Evolutionary conservation across 202 grass and related monocot genomes (phyloP).

Genomic region (Panicum hallii): DNA sequence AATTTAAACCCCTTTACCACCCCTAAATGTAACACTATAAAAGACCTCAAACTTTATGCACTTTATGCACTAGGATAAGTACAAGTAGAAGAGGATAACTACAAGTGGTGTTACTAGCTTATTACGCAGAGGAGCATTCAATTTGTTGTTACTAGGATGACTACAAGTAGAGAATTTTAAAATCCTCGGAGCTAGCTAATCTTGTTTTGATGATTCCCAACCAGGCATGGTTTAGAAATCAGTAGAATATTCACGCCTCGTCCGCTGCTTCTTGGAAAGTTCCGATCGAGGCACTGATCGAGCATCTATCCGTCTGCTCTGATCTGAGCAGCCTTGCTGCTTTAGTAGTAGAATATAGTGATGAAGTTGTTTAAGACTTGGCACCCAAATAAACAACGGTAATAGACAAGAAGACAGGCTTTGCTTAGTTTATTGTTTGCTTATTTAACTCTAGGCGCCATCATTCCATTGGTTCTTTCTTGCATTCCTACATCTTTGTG

Average conservation of each 20-base stretch:
- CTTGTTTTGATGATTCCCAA: slow-evolving; percentile 13
- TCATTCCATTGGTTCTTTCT: neutral
- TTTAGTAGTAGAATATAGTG: neutral
- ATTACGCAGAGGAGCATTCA: neutral
- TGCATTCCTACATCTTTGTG: neutral
- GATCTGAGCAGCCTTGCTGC: neutral
- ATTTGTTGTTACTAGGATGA: neutral
- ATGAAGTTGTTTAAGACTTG: slow-evolving; percentile 8
- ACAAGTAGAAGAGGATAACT: too few species aligned
- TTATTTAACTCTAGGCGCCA: neutral
- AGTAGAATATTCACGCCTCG: slow-evolving; percentile 1
- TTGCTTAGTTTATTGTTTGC: neutral
- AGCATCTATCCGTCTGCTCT: neutral
- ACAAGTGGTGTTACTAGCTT: neutral
- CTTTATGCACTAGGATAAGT: too few species aligned
- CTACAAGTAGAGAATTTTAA: neutral
- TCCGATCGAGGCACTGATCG: too few species aligned
- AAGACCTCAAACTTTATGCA: too few species aligned
- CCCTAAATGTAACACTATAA: too few species aligned
- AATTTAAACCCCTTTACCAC: too few species aligned
- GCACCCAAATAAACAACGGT: neutral
- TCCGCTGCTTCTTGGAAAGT: slow-evolving; percentile 15
- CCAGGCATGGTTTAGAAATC: neutral
- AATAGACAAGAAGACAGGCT: neutral
- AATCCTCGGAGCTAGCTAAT: neutral